A percentile compares a stretch with the other conserved stretches of the same genome.
Conservation (phyloP, 495 filamentous ascomycete genomes). For the Penicillium subrubescens region DNA sequence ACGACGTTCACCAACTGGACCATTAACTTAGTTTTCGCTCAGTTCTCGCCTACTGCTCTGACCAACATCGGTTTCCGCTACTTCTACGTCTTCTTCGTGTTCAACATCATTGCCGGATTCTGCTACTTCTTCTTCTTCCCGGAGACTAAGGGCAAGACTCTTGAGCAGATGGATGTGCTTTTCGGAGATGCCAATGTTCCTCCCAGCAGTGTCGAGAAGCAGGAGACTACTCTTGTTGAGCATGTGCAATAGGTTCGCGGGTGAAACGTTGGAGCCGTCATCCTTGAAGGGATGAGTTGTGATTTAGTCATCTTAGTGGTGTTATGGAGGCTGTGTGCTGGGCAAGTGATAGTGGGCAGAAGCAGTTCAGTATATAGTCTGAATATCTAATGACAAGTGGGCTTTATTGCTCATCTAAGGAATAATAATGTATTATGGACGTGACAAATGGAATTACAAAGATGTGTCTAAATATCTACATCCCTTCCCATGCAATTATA, state of each 20-base stretch:
- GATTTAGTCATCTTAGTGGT: neutral
- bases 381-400: neutral
- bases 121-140: conserved; percentile 49
- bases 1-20: conserved; percentile 55
- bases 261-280: neutral
- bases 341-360: neutral
- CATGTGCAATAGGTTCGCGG: neutral
- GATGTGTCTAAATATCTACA: neutral
- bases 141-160: conserved; percentile 51
- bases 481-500: neutral
- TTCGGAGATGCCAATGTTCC: conserved; percentile 41
- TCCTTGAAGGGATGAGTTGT: neutral
- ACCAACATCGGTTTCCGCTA: conserved; percentile 48
- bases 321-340: neutral
- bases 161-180: conserved; percentile 57
- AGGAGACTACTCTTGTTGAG: conserved; percentile 6
- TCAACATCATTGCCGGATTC: conserved; percentile 43
- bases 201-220: neutral
- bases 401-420: neutral
- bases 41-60: conserved; percentile 52
- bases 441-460: neutral
- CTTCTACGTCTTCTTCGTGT: conserved; percentile 52
- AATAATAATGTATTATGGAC: neutral
- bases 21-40: conserved; percentile 53
- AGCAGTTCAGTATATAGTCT: neutral